Conservation (phyloP, 768 basidiomycete species). For the Podaxis mareebaensis region DNA sequence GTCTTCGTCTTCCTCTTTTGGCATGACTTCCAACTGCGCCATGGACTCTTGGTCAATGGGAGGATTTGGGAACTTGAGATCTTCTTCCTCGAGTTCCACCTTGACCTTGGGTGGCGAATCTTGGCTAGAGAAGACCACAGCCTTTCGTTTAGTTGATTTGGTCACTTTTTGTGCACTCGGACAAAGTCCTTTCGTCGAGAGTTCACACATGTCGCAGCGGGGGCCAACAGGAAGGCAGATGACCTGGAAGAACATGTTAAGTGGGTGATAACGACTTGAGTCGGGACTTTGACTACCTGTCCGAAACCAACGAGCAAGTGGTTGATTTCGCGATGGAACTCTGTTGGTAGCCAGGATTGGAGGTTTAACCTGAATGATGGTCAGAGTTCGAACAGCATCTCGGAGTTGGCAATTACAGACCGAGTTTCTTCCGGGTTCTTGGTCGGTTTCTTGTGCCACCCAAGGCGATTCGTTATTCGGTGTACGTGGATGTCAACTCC, state of each 20-base stretch:
- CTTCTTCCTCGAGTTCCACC: conserved; percentile 31
- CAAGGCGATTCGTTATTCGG: conserved; percentile 88
- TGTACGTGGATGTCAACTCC: conserved; percentile 98
- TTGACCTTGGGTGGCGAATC: conserved; percentile 32
- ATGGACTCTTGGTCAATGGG: conserved; percentile 8
- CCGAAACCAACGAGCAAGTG: conserved; percentile 83
- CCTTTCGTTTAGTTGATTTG: conserved; percentile 27
- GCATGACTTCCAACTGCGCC: conserved; percentile 6
- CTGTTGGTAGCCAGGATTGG: conserved; percentile 81
- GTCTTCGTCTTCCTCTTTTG: conserved; percentile 9
- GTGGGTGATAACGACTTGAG: neutral
- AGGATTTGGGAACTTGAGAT: conserved; percentile 11
- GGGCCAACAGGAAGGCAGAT: conserved; percentile 69
- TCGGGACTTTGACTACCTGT: conserved; percentile 43
- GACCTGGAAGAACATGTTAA: conserved; percentile 39
- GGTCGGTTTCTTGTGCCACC: conserved; percentile 88
- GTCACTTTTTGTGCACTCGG: conserved; percentile 53
- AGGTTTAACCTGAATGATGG: conserved; percentile 57
- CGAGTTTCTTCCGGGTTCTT: conserved; percentile 88
- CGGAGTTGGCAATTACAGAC: conserved; percentile 32
- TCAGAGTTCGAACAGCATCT: neutral
- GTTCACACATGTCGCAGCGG: conserved; percentile 61
- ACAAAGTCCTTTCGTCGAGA: conserved; percentile 58
- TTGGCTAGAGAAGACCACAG: conserved; percentile 20
- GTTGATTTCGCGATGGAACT: conserved; percentile 75